Percentiles rank a stretch among this genome's conserved stretches.
Evolutionary conservation across 2,329 filamentous ascomycete genomes (phyloP).

Genomic region (Cercospora brassicicola): DNA sequence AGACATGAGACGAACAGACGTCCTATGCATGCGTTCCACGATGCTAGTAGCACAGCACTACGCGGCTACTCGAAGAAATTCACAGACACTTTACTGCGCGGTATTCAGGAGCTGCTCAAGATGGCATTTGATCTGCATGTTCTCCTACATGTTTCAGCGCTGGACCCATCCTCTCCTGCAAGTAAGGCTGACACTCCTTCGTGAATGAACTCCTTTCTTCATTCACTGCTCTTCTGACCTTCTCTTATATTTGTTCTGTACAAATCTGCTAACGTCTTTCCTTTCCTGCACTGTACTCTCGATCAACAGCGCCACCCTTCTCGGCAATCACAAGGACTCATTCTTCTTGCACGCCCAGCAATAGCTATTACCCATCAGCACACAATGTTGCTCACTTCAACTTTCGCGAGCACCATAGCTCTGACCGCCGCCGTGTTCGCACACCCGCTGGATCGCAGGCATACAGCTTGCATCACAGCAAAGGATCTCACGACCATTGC

Average conservation of each 20-base stretch:
- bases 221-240: background rate
- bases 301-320: no score
- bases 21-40: background rate
- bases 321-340: background rate
- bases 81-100: background rate
- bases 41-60: background rate
- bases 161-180: background rate
- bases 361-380: background rate
- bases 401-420: constrained; percentile 3
- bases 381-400: constrained; percentile 8
- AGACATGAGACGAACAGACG: background rate
- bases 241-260: background rate
- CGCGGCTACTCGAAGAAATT: background rate
- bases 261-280: background rate
- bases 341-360: background rate
- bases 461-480: constrained; percentile 34
- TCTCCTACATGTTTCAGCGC: constrained; percentile 1
- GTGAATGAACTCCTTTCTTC: constrained; percentile 3
- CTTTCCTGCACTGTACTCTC: background rate
- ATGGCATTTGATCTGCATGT: background rate
- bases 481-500: constrained; percentile 56
- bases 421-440: constrained; percentile 7
- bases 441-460: constrained; percentile 1
- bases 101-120: constrained; percentile 2
- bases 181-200: constrained; percentile 7